These are phyloP conservation scores for Eleusine coracana DNA, from an alignment of 176 grass and related monocot species.

Conservation along the genomic window DNA sequence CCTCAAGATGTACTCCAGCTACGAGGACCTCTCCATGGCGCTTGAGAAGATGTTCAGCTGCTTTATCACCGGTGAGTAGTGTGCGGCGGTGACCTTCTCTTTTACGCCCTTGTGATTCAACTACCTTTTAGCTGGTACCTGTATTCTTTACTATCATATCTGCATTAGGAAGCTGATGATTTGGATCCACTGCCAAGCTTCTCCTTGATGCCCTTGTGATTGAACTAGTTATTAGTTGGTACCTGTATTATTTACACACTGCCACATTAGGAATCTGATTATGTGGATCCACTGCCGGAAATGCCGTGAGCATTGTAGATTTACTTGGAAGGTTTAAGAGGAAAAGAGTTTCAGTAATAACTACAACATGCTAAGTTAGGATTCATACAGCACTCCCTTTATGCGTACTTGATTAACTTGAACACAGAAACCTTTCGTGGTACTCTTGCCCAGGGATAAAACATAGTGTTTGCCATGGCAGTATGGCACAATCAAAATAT, in stretches of 20 bases:
- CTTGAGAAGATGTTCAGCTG: constrained; percentile 82
- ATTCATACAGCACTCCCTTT: background rate
- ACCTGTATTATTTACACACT: background rate
- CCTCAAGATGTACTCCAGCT: constrained; percentile 68
- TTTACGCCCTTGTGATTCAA: background rate
- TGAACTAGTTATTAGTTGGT: background rate
- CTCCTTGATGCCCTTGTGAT: too few relatives aligned
- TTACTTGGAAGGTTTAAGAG: background rate
- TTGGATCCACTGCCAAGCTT: background rate
- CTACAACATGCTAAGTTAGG: background rate
- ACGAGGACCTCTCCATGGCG: constrained; percentile 57
- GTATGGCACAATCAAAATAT: background rate
- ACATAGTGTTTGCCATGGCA: background rate
- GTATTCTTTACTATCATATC: background rate
- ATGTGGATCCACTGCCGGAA: background rate
- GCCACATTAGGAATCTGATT: background rate
- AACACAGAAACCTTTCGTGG: background rate
- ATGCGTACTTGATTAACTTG: background rate
- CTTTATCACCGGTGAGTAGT: constrained; percentile 64
- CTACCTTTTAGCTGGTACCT: background rate
- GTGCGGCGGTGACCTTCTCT: too few relatives aligned
- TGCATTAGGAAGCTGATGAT: background rate
- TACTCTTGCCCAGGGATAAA: background rate
- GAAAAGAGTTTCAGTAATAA: background rate
- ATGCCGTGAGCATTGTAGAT: constrained; percentile 4